Evolutionary conservation across 768 basidiomycete genomes (phyloP).

Genomic region (Glaciozyma martinii): DNA sequence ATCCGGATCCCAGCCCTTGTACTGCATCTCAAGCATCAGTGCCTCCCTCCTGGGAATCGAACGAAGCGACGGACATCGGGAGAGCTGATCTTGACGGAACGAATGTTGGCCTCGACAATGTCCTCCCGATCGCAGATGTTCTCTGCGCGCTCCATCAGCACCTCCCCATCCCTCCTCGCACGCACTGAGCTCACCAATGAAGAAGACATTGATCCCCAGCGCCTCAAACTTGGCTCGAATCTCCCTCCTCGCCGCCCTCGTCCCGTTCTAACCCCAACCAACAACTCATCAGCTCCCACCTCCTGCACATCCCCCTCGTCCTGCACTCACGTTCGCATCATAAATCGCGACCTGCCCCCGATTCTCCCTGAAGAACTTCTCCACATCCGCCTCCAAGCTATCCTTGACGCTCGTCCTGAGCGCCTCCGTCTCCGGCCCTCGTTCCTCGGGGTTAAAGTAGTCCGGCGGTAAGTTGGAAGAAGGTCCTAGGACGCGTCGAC

Average conservation of each 20-base stretch:
- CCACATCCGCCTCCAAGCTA: slow-evolving; percentile 81
- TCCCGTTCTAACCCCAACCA: slow-evolving; percentile 51
- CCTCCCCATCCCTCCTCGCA: neutral
- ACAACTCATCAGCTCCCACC: neutral
- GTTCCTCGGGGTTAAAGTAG: slow-evolving; percentile 74
- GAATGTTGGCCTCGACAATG: slow-evolving; percentile 81
- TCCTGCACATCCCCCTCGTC: neutral
- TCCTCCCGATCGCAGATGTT: slow-evolving; percentile 83
- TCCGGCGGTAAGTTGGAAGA: slow-evolving; percentile 80
- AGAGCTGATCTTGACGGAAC: slow-evolving; percentile 94
- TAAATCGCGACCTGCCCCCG: slow-evolving; percentile 95
- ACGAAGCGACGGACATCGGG: slow-evolving; percentile 63
- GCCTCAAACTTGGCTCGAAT: slow-evolving; percentile 78
- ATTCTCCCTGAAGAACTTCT: slow-evolving; percentile 68
- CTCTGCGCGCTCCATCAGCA: slow-evolving; percentile 49
- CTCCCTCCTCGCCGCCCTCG: slow-evolving; percentile 54
- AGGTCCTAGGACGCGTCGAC: slow-evolving; percentile 77
- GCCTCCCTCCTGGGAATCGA: neutral
- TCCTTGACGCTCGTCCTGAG: slow-evolving; percentile 63
- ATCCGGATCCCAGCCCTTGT: slow-evolving; percentile 85
- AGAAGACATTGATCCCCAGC: slow-evolving; percentile 79
- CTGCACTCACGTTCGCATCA: slow-evolving; percentile 62
- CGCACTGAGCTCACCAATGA: slow-evolving; percentile 58
- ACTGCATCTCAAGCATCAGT: slow-evolving; percentile 47
- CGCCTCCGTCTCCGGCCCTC: slow-evolving; percentile 56